phyloP scores from a whole-genome alignment of 306 rosid genomes.

The Prosopis cineraria region DNA sequence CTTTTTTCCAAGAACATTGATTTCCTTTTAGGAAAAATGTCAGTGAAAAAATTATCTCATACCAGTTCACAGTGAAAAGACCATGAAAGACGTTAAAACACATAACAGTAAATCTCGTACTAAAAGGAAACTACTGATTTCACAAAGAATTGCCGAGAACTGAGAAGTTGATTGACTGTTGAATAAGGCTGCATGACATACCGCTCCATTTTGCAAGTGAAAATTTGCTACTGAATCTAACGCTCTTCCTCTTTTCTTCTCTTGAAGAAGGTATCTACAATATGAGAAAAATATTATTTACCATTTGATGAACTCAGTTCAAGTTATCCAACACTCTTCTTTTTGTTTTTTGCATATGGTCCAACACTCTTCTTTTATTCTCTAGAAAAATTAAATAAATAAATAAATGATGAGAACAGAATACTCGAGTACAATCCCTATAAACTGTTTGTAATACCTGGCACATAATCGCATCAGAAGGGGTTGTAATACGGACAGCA shows the following conservation, averaged over 20 bases:
- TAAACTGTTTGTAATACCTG: slow-evolving; percentile 53
- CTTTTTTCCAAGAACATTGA: slow-evolving; percentile 12
- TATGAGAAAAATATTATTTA: slow-evolving; percentile 15
- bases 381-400: neutral
- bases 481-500: slow-evolving; percentile 55
- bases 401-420: slow-evolving; percentile 10
- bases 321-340: neutral
- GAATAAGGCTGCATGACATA: slow-evolving; percentile 42
- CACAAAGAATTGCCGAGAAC: slow-evolving; percentile 29
- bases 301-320: neutral
- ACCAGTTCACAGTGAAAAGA: slow-evolving; percentile 15
- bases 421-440: slow-evolving; percentile 23
- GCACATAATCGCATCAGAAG: slow-evolving; percentile 82
- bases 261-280: slow-evolving; percentile 87
- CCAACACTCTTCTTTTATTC: neutral
- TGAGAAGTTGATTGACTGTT: slow-evolving; percentile 11
- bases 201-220: slow-evolving; percentile 99
- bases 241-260: slow-evolving; percentile 97
- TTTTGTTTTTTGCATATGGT: too few relatives aligned
- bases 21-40: slow-evolving; percentile 24
- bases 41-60: slow-evolving; percentile 25
- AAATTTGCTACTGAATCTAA: slow-evolving; percentile 95
- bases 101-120: neutral
- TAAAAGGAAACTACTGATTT: slow-evolving; percentile 26
- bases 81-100: slow-evolving; percentile 26